Evolutionary conservation across 2,329 filamentous ascomycete species (phyloP).

Genomic region (Camillea tinctor): DNA sequence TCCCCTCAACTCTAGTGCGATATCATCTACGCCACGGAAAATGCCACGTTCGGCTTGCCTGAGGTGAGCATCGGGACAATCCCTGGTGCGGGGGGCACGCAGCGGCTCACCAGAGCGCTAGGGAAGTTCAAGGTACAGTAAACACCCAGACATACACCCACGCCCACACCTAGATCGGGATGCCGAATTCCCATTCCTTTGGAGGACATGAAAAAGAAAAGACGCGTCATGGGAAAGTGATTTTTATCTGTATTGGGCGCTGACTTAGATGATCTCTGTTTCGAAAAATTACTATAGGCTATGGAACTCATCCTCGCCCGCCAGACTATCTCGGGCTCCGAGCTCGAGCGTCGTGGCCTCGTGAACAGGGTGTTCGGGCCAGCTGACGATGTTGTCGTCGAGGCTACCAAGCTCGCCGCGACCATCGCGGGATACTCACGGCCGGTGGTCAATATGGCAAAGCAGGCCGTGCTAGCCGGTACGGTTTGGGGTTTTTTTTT

Average conservation of each 20-base stretch:
- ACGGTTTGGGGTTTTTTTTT: too few species aligned
- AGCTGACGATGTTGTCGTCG: constrained; percentile 35
- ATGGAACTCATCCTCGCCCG: constrained; percentile 48
- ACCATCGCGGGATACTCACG: constrained; percentile 40
- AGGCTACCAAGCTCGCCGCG: constrained; percentile 38
- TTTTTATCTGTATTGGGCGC: too few species aligned
- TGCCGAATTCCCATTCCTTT: background rate
- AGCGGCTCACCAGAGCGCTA: constrained; percentile 43
- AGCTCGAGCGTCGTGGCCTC: constrained; percentile 40
- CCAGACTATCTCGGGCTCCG: constrained; percentile 34
- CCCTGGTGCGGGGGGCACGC: constrained; percentile 85
- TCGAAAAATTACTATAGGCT: constrained; percentile 32
- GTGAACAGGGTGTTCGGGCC: constrained; percentile 37
- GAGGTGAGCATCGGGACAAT: constrained; percentile 93
- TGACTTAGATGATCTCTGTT: constrained; percentile 1
- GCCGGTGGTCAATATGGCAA: constrained; percentile 41
- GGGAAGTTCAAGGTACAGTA: constrained; percentile 37
- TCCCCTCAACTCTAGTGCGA: constrained; percentile 38
- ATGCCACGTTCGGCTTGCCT: constrained; percentile 87
- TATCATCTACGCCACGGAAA: constrained; percentile 70
- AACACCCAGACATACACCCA: too few species aligned
- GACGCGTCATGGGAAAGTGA: too few species aligned
- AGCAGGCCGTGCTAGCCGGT: constrained; percentile 43
- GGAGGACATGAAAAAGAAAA: too few species aligned
- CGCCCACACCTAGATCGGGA: too few species aligned